Evolutionary conservation across 139 green algal species (phyloP).

Genomic region (Zygnema cylindricum): DNA sequence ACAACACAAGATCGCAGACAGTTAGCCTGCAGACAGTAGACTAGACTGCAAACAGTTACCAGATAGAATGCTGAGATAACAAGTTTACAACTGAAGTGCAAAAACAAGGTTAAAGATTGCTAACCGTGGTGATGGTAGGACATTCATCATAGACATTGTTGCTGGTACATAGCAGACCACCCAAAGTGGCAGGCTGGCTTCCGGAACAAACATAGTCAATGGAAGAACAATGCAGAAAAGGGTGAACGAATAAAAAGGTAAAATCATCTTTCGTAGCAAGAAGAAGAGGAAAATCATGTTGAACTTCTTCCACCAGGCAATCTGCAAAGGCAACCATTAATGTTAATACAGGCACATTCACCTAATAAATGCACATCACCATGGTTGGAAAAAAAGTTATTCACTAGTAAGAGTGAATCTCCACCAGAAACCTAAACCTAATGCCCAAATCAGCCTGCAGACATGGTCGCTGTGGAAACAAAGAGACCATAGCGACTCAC

Average conservation of each 20-base stretch:
- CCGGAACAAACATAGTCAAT: conserved; percentile 59
- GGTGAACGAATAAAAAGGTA: conserved; percentile 80
- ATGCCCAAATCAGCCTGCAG: too few relatives aligned
- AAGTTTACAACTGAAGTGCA: conserved; percentile 6
- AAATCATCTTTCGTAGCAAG: conserved; percentile 77
- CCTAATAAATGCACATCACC: not conserved
- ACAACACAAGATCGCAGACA: not conserved
- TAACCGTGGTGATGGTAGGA: conserved; percentile 42
- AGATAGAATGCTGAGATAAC: not conserved
- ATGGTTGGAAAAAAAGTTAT: not conserved
- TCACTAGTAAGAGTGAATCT: too few relatives aligned
- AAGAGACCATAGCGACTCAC: too few relatives aligned
- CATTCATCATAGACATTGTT: conserved; percentile 44
- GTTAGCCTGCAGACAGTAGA: not conserved
- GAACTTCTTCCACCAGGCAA: conserved; percentile 62
- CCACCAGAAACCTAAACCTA: too few relatives aligned
- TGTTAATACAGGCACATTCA: too few relatives aligned
- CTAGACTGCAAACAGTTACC: not conserved
- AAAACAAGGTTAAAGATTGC: conserved; percentile 28
- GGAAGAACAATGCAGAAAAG: conserved; percentile 83
- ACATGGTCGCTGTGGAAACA: not conserved
- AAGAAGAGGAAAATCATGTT: conserved; percentile 85
- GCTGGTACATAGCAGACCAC: conserved; percentile 50
- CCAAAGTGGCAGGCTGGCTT: conserved; percentile 56
- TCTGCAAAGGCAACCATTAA: too few relatives aligned